Evolutionary conservation across 2,329 filamentous ascomycete genomes (phyloP).

Genomic region (Paramyrothecium sp.): DNA sequence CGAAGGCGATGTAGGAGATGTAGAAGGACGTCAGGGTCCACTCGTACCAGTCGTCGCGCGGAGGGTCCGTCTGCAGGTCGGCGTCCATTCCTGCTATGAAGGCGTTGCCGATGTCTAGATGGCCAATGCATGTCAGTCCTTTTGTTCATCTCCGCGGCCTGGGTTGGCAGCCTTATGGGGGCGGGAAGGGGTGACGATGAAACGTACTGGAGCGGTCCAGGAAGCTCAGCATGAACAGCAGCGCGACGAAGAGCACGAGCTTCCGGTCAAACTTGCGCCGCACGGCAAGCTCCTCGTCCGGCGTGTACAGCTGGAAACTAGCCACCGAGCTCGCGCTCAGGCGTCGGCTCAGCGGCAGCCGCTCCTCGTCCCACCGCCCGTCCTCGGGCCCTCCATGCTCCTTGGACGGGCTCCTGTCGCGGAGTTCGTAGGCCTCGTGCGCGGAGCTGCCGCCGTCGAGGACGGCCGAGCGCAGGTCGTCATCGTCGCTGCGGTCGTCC

Average conservation of each 20-base stretch:
- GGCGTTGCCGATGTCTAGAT: slow-evolving; percentile 60
- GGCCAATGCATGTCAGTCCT: background rate
- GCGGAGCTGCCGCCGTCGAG: slow-evolving; percentile 13
- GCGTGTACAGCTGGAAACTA: slow-evolving; percentile 44
- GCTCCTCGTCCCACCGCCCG: slow-evolving; percentile 10
- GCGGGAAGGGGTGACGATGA: background rate
- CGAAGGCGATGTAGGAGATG: slow-evolving; percentile 60
- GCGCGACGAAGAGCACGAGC: slow-evolving; percentile 76
- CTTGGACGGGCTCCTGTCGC: slow-evolving; percentile 6
- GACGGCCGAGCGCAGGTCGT: slow-evolving; percentile 29
- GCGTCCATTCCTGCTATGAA: slow-evolving; percentile 62
- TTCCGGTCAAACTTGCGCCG: slow-evolving; percentile 73
- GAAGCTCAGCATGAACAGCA: slow-evolving; percentile 83
- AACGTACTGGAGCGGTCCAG: slow-evolving; percentile 77
- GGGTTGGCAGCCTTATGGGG: no score
- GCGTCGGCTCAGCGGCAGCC: slow-evolving; percentile 17
- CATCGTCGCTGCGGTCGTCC: slow-evolving; percentile 20
- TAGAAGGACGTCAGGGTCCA: slow-evolving; percentile 64
- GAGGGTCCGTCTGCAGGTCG: slow-evolving; percentile 53
- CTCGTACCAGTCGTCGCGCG: slow-evolving; percentile 50
- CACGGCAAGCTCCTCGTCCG: slow-evolving; percentile 71
- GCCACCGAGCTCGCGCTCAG: slow-evolving; percentile 29
- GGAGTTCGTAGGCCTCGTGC: slow-evolving; percentile 31
- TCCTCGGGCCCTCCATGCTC: slow-evolving; percentile 6
- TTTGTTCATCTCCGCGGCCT: no score